phyloP scores from a whole-genome alignment of 257 asterid species.

The Striga asiatica region DNA sequence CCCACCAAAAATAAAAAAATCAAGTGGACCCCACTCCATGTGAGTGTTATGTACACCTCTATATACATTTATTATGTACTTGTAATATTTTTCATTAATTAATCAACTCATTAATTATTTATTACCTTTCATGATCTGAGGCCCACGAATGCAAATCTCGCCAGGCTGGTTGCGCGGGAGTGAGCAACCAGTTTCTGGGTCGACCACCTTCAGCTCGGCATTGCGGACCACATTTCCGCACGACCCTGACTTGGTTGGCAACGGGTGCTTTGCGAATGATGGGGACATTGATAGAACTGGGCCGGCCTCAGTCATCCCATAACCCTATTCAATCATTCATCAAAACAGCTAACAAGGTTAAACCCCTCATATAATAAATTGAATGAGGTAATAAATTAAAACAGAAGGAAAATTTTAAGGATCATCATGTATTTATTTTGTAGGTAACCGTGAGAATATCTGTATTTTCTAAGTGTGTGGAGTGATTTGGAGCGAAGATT shows the following conservation, averaged over 20 bases:
- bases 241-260: slow-evolving; percentile 64
- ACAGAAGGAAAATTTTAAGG: too few species aligned
- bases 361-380: not conserved
- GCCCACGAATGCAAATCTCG: slow-evolving; percentile 80
- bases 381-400: too few species aligned
- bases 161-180: slow-evolving; percentile 69
- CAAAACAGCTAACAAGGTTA: not conserved
- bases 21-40: too few species aligned
- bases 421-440: too few species aligned
- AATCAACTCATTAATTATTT: too few species aligned
- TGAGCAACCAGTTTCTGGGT: slow-evolving; percentile 72
- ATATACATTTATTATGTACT: too few species aligned
- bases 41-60: too few species aligned
- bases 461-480: too few species aligned
- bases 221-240: slow-evolving; percentile 88
- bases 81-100: too few species aligned
- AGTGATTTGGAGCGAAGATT: too few species aligned
- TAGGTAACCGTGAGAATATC: too few species aligned
- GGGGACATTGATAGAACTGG: slow-evolving; percentile 77
- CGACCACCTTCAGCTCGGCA: slow-evolving; percentile 78
- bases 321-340: slow-evolving; percentile 38
- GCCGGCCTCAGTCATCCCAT: slow-evolving; percentile 96
- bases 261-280: slow-evolving; percentile 52
- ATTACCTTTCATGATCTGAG: slow-evolving; percentile 74
- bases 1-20: too few species aligned